Evolutionary conservation across 441 rosid species (phyloP), one percentile per base, ranked within the genome.

Genomic region (Monsonia emarginata): DNA sequence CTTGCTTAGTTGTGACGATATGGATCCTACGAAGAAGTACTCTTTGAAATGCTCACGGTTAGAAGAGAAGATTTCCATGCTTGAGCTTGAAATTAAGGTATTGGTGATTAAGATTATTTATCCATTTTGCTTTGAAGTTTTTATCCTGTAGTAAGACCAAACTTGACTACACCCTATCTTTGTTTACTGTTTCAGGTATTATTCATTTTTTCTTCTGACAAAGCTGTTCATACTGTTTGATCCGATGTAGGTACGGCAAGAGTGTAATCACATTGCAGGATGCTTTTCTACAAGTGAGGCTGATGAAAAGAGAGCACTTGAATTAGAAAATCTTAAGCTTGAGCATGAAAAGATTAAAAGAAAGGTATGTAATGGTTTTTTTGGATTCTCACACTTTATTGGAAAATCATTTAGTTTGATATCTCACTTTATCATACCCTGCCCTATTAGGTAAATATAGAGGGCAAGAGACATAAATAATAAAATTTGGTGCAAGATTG

Each of bases 1-100:
- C 72, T 78, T 94, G 84, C 84, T 81, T 76, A 63, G 78, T 66
- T 65, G 80, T 70, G 84, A 84, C 80, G 85, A 76, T 76, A 67
- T 89, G 71, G 99, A 94, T 82, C 99, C 99, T 71, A 85, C 84
- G 57, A 69, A 77, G 82, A 91, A 89, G 78, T 86, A 85, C 70
- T 76, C 84, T 61, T 84, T 77, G 81, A 94, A 89, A 82, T 74
- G 80, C 69, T 73, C 80, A 19, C 79, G 70, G 44, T 36, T 88
- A 30, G 83, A 85, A 76, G 85, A 85, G 65, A 86, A 83, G 70
- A 86, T 86, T 50, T 72, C 76, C 59, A 80, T 79, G 26, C 87
- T 86, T 69, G 77, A 84, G 69, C 89, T 91, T 71, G 93, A 94
- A 77, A 85, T 77, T 59, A 76, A 91, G 94, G 99, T 94, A 72